These are phyloP conservation scores for Phytopythium helicoides DNA, from an alignment of 352 stramenopile species.

Conservation along the genomic window DNA sequence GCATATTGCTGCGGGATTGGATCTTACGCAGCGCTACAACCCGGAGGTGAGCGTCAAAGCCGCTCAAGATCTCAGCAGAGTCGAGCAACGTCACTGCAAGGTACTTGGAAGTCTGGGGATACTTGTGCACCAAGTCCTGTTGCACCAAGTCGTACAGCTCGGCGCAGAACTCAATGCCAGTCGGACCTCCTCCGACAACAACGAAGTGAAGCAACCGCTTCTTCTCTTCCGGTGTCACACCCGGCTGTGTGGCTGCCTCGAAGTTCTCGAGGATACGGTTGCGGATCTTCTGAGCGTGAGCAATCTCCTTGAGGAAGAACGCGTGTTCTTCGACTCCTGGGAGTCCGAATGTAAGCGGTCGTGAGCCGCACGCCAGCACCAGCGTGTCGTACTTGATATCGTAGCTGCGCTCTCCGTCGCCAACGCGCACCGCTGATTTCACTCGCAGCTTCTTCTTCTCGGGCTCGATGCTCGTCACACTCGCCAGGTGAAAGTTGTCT, in stretches of 20 bases:
- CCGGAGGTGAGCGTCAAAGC: constrained; percentile 68
- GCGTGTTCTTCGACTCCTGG: constrained; percentile 90
- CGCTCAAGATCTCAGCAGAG: constrained; percentile 71
- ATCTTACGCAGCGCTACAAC: constrained; percentile 78
- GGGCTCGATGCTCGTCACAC: constrained; percentile 72
- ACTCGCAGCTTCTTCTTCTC: constrained; percentile 75
- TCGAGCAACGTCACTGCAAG: constrained; percentile 68
- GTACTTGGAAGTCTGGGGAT: constrained; percentile 73
- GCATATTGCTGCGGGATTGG: constrained; percentile 68
- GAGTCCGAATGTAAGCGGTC: constrained; percentile 95
- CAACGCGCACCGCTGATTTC: constrained; percentile 30
- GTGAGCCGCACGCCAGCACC: constrained; percentile 90
- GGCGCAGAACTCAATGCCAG: constrained; percentile 94
- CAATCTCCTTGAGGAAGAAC: constrained; percentile 97
- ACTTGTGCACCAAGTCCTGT: constrained; percentile 88
- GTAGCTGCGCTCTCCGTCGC: constrained; percentile 59
- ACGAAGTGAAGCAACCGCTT: constrained; percentile 94
- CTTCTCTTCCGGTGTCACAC: constrained; percentile 79
- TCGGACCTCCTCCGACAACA: constrained; percentile 95
- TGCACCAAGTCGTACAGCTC: constrained; percentile 95
- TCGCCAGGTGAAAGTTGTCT: constrained; percentile 72
- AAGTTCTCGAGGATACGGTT: constrained; percentile 91
- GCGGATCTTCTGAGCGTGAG: constrained; percentile 89
- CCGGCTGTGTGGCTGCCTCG: constrained; percentile 91
- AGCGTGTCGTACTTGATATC: constrained; percentile 93